phyloP scores from a whole-genome alignment of 1,284 basidiomycete genomes.

The Rhizoctonia solani region DNA sequence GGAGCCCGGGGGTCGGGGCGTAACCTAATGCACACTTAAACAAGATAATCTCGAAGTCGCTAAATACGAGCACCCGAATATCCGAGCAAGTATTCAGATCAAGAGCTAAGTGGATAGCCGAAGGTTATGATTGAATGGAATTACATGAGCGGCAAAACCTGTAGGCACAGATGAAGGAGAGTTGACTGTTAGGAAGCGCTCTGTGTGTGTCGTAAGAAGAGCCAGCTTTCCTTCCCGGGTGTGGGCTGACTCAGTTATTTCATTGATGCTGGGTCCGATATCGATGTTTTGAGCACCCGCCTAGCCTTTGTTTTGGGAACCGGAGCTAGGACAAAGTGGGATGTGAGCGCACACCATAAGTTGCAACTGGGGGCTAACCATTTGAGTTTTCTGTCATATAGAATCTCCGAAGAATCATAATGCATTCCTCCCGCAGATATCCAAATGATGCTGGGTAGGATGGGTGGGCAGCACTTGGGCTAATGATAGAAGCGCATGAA shows the following conservation, averaged over 20 bases:
- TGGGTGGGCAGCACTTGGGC: conserved; percentile 73
- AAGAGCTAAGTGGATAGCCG: too few species aligned
- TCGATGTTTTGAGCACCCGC: conserved; percentile 74
- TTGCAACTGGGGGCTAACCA: conserved; percentile 56
- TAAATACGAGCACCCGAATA: too few species aligned
- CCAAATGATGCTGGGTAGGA: conserved; percentile 81
- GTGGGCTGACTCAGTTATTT: not conserved
- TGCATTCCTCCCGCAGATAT: conserved; percentile 89
- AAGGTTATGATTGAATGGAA: too few species aligned
- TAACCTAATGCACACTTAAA: too few species aligned
- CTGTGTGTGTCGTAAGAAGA: not conserved
- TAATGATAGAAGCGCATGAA: conserved; percentile 4
- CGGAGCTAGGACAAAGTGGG: conserved; percentile 59
- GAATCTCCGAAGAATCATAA: conserved; percentile 91
- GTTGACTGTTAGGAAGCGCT: too few species aligned
- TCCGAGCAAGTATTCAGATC: too few species aligned
- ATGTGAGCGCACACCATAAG: not conserved
- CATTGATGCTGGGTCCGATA: conserved; percentile 45
- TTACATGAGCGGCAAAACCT: too few species aligned
- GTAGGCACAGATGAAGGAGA: too few species aligned
- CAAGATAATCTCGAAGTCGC: too few species aligned
- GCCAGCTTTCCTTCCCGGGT: not conserved
- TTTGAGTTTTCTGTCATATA: conserved; percentile 95
- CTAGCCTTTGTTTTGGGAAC: conserved; percentile 73
- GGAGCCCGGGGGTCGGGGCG: too few species aligned